phyloP scores from a whole-genome alignment of 1,284 basidiomycete species.

The Papiliotrema laurentii region DNA sequence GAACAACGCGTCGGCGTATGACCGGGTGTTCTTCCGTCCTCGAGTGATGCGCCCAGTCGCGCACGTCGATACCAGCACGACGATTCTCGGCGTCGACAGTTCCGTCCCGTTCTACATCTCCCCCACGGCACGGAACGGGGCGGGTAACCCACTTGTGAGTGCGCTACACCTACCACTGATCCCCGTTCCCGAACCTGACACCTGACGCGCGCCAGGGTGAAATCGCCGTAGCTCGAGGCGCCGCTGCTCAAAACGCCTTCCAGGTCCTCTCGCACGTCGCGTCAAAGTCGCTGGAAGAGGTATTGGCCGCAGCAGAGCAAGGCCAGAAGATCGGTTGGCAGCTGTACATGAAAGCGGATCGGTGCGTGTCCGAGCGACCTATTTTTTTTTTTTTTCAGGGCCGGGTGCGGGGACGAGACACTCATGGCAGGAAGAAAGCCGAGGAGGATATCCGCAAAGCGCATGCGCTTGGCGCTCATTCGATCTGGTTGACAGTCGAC shows the following conservation, averaged over 20 bases:
- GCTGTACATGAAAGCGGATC: constrained; percentile 35
- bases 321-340: constrained; percentile 38
- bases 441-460: constrained; percentile 46
- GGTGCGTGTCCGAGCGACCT: too few relatives aligned
- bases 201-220: constrained; percentile 50
- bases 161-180: too few relatives aligned
- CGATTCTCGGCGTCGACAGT: constrained; percentile 65
- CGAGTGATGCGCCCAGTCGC: constrained; percentile 70
- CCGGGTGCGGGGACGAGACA: background rate
- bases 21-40: constrained; percentile 73
- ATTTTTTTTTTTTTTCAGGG: background rate
- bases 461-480: constrained; percentile 40
- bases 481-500: constrained; percentile 51
- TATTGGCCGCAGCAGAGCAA: constrained; percentile 37
- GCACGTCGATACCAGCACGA: constrained; percentile 64
- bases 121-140: constrained; percentile 56
- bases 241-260: constrained; percentile 19
- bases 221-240: constrained; percentile 49
- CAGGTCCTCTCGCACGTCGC: constrained; percentile 49
- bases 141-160: too few relatives aligned
- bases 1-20: constrained; percentile 18
- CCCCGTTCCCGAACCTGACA: too few relatives aligned
- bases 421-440: constrained; percentile 32
- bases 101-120: constrained; percentile 75
- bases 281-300: constrained; percentile 48